Evolutionary conservation across 768 basidiomycete species (phyloP), one percentile per base, ranked within the genome.

Genomic region (Botryobasidium botryosum): DNA sequence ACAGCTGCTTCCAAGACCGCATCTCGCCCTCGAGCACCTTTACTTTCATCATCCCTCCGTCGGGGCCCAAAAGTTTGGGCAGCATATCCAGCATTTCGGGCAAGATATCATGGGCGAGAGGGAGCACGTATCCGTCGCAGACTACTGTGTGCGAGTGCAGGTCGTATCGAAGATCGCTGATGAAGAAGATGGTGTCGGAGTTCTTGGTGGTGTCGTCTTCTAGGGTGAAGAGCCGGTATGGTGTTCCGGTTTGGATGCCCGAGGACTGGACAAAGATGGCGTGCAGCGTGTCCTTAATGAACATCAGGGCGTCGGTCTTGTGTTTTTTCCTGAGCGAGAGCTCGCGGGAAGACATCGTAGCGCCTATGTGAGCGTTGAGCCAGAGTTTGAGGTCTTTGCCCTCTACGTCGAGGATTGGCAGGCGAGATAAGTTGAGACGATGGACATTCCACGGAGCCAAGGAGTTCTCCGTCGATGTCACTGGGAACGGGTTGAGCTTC

Each of bases 101-200:
- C 47, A 60, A 40, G 5, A 61, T 35, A 3, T 29, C 36, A n/a
- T 32, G 31, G 3, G 45, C 49, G 24, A 67, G 56, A 1, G 70
- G 67, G 3, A n/a, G n/a, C n/a, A n/a, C n/a, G n/a, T n/a, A n/a
- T n/a, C n/a, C n/a, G n/a, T n/a, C n/a, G n/a, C n/a, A 63, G n/a
- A 76, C 55, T 2, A 75, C 40, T 1, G 73, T 72, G 50, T 71
- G 66, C 1, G 68, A 65, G 2, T 61, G 55, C 6, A 70, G 45
- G 50, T 77, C 75, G 26, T 69, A 59, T 4, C 68, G 62, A 35
- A 76, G 54, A 23, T 57, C 54, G 28, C 63, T 61, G 45, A 76
- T 51, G 50, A 75, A 66, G 35, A 77, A 54, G 21, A 74, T 20
- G 0, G 68, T 64, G 44, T 70, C 59, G 46, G 24, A 45, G 48